A percentile compares a stretch with the other conserved stretches of the same genome.
These are phyloP conservation scores for Fistulinella cinereoalba DNA, from an alignment of 1,284 basidiomycete genomes.

Conservation along the genomic window DNA sequence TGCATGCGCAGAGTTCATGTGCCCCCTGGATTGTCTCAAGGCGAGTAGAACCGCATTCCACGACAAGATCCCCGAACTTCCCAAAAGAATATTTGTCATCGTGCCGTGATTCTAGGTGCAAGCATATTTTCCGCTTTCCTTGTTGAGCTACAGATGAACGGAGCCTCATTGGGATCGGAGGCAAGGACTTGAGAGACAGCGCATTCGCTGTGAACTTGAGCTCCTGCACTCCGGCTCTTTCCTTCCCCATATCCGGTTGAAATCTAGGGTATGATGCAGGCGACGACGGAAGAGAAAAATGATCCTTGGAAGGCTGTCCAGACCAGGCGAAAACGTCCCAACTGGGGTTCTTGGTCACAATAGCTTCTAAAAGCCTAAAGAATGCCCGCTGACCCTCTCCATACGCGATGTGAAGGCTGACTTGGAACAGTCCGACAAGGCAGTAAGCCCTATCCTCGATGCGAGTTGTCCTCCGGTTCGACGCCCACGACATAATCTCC, in stretches of 20 bases:
- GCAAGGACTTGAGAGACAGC: conserved; percentile 3
- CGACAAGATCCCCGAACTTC: not conserved
- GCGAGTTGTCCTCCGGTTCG: conserved; percentile 12
- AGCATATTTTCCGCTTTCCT: not conserved
- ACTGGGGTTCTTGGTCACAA: conserved; percentile 3
- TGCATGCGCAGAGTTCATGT: conserved; percentile 3
- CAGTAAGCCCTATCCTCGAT: conserved; percentile 16
- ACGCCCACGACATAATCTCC: conserved; percentile 20
- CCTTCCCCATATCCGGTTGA: not conserved
- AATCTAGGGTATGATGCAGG: conserved; percentile 10
- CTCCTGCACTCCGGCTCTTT: conserved; percentile 3
- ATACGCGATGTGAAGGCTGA: conserved; percentile 12
- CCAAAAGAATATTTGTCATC: not conserved
- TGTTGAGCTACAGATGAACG: not conserved
- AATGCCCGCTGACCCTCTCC: conserved; percentile 16
- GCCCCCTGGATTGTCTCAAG: not conserved
- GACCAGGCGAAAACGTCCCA: conserved; percentile 19
- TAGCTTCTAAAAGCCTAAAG: conserved; percentile 6
- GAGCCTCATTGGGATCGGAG: conserved; percentile 3
- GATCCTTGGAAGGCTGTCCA: conserved; percentile 13
- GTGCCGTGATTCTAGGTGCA: not conserved
- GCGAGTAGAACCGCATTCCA: conserved; percentile 2
- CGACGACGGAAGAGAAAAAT: conserved; percentile 12
- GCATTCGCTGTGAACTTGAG: not conserved
- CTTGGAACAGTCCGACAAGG: conserved; percentile 12